Evolutionary conservation across 2,329 filamentous ascomycete genomes (phyloP).

Genomic region (Pseudopyrenochaeta lycopersici): DNA sequence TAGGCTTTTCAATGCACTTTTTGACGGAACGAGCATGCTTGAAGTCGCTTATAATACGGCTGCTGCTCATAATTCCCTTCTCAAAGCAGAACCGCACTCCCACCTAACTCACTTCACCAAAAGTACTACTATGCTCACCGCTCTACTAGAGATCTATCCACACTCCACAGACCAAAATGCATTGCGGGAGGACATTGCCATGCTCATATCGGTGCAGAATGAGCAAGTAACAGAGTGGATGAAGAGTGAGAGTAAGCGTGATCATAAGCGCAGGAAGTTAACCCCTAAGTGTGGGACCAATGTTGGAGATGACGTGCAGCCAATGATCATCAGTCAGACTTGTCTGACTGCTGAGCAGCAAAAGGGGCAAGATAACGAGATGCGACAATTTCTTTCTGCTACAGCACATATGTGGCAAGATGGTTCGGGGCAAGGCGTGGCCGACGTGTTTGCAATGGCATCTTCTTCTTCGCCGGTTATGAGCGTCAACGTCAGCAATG

Average conservation of each 20-base stretch:
- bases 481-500: not conserved
- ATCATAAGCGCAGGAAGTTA: slow-evolving; percentile 1
- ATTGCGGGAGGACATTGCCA: slow-evolving; percentile 28
- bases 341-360: too few relatives aligned
- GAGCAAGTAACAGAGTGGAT: slow-evolving; percentile 26
- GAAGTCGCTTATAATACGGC: not conserved
- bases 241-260: slow-evolving; percentile 5
- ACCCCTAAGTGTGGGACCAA: not conserved
- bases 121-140: slow-evolving; percentile 23
- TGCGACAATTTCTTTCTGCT: slow-evolving; percentile 21
- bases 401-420: slow-evolving; percentile 30
- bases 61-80: not conserved
- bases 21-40: slow-evolving; percentile 8
- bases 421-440: slow-evolving; percentile 21
- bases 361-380: slow-evolving; percentile 12
- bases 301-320: not conserved
- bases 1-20: slow-evolving; percentile 11
- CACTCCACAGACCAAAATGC: slow-evolving; percentile 17
- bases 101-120: slow-evolving; percentile 18
- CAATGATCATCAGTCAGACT: too few relatives aligned
- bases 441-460: slow-evolving; percentile 19
- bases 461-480: not conserved
- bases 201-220: slow-evolving; percentile 22
- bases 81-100: slow-evolving; percentile 8
- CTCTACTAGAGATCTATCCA: slow-evolving; percentile 26